Percentiles rank a stretch among this genome's conserved stretches.
Conservation (phyloP, 2,329 filamentous ascomycete genomes). For the Epichloe baconii region DNA sequence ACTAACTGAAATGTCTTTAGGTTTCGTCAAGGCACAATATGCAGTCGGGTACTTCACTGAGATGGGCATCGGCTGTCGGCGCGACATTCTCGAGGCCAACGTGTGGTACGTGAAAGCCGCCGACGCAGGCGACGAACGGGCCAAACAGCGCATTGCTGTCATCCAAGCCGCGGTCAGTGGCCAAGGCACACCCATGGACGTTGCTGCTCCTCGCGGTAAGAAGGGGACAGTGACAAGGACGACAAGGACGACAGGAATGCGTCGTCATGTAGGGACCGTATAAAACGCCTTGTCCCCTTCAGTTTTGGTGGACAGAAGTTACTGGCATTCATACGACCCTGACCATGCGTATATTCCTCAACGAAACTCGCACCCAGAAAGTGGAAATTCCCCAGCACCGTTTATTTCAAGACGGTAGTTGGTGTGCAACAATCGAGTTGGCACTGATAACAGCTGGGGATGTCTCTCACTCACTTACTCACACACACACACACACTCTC, state of each 20-base stretch:
- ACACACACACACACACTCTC: too few species aligned
- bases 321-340: neutral
- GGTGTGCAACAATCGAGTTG: too few species aligned
- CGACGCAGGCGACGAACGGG: conserved; percentile 79
- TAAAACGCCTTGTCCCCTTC: neutral
- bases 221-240: conserved; percentile 34
- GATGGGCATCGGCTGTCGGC: conserved; percentile 91
- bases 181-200: conserved; percentile 40
- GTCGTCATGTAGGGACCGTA: conserved; percentile 36
- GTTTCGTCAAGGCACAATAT: conserved; percentile 69
- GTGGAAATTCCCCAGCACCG: too few species aligned
- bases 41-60: conserved; percentile 95
- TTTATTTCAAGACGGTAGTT: too few species aligned
- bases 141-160: conserved; percentile 72
- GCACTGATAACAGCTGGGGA: too few species aligned
- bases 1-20: conserved; percentile 24
- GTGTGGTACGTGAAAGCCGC: conserved; percentile 97
- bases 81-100: conserved; percentile 91
- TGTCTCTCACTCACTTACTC: too few species aligned
- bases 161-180: conserved; percentile 70
- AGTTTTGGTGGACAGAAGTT: neutral
- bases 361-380: too few species aligned
- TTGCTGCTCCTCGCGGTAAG: conserved; percentile 38
- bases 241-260: conserved; percentile 45
- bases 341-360: neutral